Percentiles rank a stretch among this genome's conserved stretches.
These are phyloP conservation scores for Aspergillus japonicus DNA, from an alignment of 2,329 filamentous ascomycete species.

Conservation along the genomic window DNA sequence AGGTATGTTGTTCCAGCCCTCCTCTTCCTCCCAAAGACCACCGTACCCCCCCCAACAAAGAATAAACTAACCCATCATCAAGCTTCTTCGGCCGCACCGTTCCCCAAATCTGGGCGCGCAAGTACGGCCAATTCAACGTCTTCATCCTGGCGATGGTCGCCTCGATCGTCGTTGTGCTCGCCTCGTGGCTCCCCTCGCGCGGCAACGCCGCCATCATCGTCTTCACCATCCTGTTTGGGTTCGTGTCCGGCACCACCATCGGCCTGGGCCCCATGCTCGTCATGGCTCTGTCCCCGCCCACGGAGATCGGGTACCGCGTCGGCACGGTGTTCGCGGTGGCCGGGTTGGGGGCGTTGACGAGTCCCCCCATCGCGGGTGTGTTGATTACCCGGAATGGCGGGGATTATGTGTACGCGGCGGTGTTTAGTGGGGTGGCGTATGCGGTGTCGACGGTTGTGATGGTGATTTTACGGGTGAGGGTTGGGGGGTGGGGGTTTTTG, in stretches of 20 bases:
- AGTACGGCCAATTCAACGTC: conserved; percentile 20
- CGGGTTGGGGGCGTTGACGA: too few species aligned
- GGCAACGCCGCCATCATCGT: conserved; percentile 58
- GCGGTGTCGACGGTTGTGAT: too few species aligned
- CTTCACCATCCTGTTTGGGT: conserved; percentile 64
- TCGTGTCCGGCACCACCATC: conserved; percentile 63
- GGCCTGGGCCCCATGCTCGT: conserved; percentile 57
- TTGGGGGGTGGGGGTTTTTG: too few species aligned
- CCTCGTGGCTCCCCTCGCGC: conserved; percentile 30
- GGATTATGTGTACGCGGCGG: too few species aligned
- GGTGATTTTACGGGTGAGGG: too few species aligned
- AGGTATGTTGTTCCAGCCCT: too few species aligned
- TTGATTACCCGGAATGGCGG: too few species aligned
- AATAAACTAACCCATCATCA: too few species aligned
- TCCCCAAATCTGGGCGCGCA: conserved; percentile 16
- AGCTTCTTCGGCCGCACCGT: conserved; percentile 23
- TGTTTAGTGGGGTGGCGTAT: too few species aligned
- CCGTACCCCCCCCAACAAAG: too few species aligned
- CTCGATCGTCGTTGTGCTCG: conserved; percentile 17
- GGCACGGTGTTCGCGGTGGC: conserved; percentile 38
- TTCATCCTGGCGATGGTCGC: conserved; percentile 11
- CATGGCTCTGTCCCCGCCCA: conserved; percentile 65
- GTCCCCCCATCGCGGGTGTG: too few species aligned
- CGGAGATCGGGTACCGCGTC: conserved; percentile 64
- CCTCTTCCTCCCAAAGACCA: too few species aligned